Conservation (phyloP, 1,139 yeast genomes). For the Oligophagozyma castellii region DNA sequence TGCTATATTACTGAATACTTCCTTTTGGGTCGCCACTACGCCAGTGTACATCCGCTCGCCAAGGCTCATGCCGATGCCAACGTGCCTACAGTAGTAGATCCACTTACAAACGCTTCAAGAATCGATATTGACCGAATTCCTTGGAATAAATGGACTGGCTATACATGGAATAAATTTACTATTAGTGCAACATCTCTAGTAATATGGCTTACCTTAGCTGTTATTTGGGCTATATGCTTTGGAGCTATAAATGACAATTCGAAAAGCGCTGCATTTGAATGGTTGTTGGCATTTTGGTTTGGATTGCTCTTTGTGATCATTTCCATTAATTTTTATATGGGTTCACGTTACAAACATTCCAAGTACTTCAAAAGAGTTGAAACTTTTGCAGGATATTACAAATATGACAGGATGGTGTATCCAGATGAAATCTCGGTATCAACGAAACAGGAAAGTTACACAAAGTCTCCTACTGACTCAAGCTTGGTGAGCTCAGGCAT, state of each 20-base stretch:
- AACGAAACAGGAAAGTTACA: not conserved
- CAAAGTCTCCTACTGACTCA: too few species aligned
- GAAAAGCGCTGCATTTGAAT: slow-evolving; percentile 50
- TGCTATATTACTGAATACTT: slow-evolving; percentile 48
- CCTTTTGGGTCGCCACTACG: slow-evolving; percentile 45
- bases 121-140: slow-evolving; percentile 22
- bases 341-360: slow-evolving; percentile 26
- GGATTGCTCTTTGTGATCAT: slow-evolving; percentile 58
- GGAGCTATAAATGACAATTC: slow-evolving; percentile 35
- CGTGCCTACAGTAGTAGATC: not conserved
- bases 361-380: slow-evolving; percentile 19
- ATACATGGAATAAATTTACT: slow-evolving; percentile 29
- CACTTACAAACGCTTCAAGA: slow-evolving; percentile 1
- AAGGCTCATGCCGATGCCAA: not conserved
- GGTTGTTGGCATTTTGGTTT: slow-evolving; percentile 74
- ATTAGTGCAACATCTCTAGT: slow-evolving; percentile 40
- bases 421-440: not conserved
- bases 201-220: slow-evolving; percentile 55
- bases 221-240: slow-evolving; percentile 55
- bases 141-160: slow-evolving; percentile 27
- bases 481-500: too few species aligned
- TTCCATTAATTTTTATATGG: slow-evolving; percentile 57
- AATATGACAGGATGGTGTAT: slow-evolving; percentile 12
- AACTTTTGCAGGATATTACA: slow-evolving; percentile 18
- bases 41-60: slow-evolving; percentile 21